Percentiles rank a stretch among this genome's conserved stretches.
These are phyloP conservation scores for Neurospora tetraspora DNA, from an alignment of 495 filamentous ascomycete species.

Conservation along the genomic window DNA sequence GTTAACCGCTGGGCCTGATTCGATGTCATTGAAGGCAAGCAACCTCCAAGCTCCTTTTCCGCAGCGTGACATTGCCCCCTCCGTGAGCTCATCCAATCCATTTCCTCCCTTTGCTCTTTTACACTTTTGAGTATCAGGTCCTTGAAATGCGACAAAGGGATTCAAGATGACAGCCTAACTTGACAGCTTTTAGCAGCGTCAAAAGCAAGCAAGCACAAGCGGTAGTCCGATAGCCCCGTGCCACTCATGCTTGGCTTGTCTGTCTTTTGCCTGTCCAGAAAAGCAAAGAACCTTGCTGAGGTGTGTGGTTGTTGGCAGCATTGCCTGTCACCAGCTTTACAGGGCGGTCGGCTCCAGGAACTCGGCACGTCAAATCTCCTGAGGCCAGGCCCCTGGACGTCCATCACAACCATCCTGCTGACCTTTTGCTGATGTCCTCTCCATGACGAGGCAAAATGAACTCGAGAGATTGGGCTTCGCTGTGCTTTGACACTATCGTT, in stretches of 20 bases:
- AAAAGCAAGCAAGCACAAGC: background rate
- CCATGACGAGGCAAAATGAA: background rate
- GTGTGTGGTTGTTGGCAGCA: background rate
- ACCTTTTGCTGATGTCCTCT: background rate
- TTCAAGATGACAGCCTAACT: background rate
- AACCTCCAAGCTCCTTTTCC: background rate
- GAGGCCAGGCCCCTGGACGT: background rate
- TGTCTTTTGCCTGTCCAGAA: background rate
- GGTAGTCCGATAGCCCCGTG: background rate
- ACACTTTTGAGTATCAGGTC: background rate
- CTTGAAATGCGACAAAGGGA: background rate
- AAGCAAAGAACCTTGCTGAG: background rate
- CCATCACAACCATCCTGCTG: background rate
- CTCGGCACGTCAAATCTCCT: background rate
- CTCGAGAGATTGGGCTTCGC: no score
- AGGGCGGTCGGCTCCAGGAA: background rate
- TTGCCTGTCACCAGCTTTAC: background rate
- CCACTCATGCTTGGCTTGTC: background rate
- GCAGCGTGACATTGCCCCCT: background rate
- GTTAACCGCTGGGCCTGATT: background rate
- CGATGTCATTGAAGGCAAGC: background rate
- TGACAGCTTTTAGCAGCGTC: background rate
- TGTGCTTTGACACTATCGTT: background rate
- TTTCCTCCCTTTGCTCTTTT: background rate
- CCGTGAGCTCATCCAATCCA: background rate